phyloP scores from a whole-genome alignment of 345 rosid genomes.

The Camelina neglecta region DNA sequence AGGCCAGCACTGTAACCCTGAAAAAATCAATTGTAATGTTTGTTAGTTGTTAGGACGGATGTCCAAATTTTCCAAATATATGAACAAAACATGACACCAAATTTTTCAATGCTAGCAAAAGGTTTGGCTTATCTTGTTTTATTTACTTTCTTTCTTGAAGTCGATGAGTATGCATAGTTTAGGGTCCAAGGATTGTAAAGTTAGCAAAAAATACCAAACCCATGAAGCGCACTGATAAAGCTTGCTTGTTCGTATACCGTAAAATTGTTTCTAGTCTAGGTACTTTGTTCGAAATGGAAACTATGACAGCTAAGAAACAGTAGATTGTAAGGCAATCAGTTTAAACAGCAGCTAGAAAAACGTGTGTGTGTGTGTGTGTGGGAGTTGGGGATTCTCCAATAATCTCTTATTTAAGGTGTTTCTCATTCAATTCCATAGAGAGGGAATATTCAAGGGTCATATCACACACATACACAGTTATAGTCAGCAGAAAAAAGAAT shows the following conservation, averaged over 20 bases:
- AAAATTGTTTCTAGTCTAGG: constrained; percentile 18
- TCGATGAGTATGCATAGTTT: constrained; percentile 4
- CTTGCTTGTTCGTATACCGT: not conserved
- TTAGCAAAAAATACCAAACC: constrained; percentile 9
- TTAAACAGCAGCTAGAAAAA: not conserved
- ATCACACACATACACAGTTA: not conserved
- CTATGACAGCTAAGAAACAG: not conserved
- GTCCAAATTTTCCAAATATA: constrained; percentile 1
- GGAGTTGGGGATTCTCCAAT: not conserved
- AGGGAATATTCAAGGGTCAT: not conserved
- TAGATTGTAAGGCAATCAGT: not conserved
- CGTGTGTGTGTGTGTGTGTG: not conserved
- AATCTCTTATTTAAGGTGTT: not conserved
- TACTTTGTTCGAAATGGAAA: not conserved
- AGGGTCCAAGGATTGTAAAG: constrained; percentile 6
- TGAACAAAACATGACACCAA: constrained; percentile 10
- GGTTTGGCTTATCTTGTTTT: not conserved
- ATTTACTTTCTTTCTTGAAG: not conserved
- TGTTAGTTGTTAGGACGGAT: not conserved
- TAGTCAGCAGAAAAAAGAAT: not conserved
- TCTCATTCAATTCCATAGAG: not conserved
- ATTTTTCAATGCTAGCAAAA: not conserved
- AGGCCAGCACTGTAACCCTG: constrained; percentile 98
- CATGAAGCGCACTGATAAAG: constrained; percentile 7
- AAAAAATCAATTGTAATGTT: constrained; percentile 23